These are phyloP conservation scores for Fusarium compactum DNA, from an alignment of 2,329 filamentous ascomycete species.

Conservation along the genomic window DNA sequence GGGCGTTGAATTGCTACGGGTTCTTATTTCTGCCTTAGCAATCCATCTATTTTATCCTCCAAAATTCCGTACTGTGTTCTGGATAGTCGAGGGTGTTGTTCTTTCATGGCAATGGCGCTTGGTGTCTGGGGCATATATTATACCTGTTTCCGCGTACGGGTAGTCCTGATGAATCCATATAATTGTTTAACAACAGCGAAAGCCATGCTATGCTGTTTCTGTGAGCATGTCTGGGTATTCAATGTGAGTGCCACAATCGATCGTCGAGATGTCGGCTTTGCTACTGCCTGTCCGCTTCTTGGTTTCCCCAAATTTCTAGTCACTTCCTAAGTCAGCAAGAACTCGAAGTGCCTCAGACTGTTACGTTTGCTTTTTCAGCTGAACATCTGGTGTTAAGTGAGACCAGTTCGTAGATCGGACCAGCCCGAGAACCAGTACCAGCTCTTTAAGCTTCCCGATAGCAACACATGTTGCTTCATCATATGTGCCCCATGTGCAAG, in stretches of 20 bases:
- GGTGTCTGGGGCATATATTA: conserved; percentile 50
- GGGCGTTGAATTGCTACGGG: conserved; percentile 35
- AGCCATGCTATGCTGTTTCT: background rate
- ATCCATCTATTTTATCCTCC: conserved; percentile 42
- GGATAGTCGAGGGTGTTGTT: conserved; percentile 41
- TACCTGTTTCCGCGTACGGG: conserved; percentile 44
- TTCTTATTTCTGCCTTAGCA: conserved; percentile 38
- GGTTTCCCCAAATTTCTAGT: background rate
- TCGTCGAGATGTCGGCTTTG: background rate
- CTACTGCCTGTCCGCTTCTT: background rate
- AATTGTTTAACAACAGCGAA: background rate
- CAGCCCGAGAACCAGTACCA: background rate
- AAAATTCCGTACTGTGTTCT: conserved; percentile 37
- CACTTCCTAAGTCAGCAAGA: background rate
- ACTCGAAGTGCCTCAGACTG: background rate
- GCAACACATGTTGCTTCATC: background rate
- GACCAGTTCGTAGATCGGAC: background rate
- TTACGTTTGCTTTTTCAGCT: background rate
- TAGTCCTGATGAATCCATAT: conserved; percentile 34
- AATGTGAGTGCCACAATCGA: background rate
- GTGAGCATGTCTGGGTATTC: background rate
- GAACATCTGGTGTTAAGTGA: background rate
- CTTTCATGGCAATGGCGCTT: conserved; percentile 53
- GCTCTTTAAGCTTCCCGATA: background rate
- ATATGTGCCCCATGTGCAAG: background rate